Conservation (phyloP, 495 filamentous ascomycete genomes). For the Clavariopsis aquatica region DNA sequence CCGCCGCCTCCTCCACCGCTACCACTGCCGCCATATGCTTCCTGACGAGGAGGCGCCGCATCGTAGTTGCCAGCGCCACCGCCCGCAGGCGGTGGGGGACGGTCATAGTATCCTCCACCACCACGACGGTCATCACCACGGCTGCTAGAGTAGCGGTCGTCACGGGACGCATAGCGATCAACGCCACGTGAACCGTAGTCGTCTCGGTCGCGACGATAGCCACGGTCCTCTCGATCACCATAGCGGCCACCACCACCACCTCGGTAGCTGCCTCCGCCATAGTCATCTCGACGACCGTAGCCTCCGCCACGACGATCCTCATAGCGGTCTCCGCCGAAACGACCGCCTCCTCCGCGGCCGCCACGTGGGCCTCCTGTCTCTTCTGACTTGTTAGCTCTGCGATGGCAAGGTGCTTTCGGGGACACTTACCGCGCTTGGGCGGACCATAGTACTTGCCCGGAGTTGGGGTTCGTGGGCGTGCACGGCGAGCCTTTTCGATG, state of each 20-base stretch:
- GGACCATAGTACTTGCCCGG: constrained; percentile 99
- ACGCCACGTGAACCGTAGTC: constrained; percentile 50
- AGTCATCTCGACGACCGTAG: constrained; percentile 44
- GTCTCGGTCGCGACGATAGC: constrained; percentile 43
- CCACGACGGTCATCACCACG: constrained; percentile 51
- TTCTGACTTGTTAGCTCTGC: constrained; percentile 20
- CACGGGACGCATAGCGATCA: constrained; percentile 65
- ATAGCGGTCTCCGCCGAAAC: constrained; percentile 44
- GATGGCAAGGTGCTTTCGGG: neutral
- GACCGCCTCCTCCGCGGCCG: constrained; percentile 26
- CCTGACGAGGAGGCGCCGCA: constrained; percentile 32
- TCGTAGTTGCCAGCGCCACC: constrained; percentile 30
- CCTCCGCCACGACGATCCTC: constrained; percentile 51
- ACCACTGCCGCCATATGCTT: constrained; percentile 28
- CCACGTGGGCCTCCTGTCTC: constrained; percentile 32
- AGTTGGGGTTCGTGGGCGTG: constrained; percentile 90
- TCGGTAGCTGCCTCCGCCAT: constrained; percentile 51
- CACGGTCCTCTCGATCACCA: constrained; percentile 46
- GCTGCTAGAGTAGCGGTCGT: constrained; percentile 62
- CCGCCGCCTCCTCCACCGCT: constrained; percentile 28
- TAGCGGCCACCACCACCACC: constrained; percentile 53
- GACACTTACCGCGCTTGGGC: constrained; percentile 84
- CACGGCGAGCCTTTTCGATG: constrained; percentile 98
- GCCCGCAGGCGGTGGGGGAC: constrained; percentile 24
- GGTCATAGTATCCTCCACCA: constrained; percentile 49